These are phyloP conservation scores for Kurtzmaniella quercitrusa DNA, from an alignment of 1,139 yeast genomes.

Conservation along the genomic window DNA sequence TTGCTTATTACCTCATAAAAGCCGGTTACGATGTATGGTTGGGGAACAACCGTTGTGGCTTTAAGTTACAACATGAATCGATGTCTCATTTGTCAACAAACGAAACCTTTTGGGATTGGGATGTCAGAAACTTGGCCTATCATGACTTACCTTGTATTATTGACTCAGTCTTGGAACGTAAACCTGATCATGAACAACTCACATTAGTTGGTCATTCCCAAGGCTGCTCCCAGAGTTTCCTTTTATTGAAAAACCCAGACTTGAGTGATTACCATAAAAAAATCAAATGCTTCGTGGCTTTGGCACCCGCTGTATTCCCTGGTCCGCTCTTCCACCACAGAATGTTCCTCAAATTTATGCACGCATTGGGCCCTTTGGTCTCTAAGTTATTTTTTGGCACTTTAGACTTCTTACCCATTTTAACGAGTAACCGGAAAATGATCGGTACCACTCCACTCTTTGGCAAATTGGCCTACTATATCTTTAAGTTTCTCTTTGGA, in stretches of 20 bases:
- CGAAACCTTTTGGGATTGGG: conserved; percentile 78
- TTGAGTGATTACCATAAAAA: conserved; percentile 35
- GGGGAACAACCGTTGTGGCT: conserved; percentile 89
- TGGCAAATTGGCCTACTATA: conserved; percentile 63
- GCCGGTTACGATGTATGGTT: conserved; percentile 89
- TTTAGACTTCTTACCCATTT: conserved; percentile 55
- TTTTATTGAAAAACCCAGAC: conserved; percentile 45
- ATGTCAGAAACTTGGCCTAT: conserved; percentile 71
- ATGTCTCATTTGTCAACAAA: conserved; percentile 40
- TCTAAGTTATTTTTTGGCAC: conserved; percentile 55
- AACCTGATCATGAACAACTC: conserved; percentile 44
- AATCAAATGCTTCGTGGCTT: conserved; percentile 64
- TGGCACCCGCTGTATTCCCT: conserved; percentile 90
- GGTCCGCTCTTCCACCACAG: conserved; percentile 65
- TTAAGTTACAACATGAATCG: conserved; percentile 58
- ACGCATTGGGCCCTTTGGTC: conserved; percentile 29
- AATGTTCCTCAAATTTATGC: conserved; percentile 54
- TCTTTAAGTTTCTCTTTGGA: conserved; percentile 80
- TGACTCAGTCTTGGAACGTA: conserved; percentile 47
- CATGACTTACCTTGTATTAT: conserved; percentile 74
- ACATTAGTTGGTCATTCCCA: conserved; percentile 83
- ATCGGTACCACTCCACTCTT: conserved; percentile 48
- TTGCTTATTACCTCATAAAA: conserved; percentile 60
- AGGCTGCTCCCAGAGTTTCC: conserved; percentile 83
- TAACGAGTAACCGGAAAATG: conserved; percentile 47